Evolutionary conservation across 129 eudicot genomes (phyloP).

Genomic region (Lactuca sativa): DNA sequence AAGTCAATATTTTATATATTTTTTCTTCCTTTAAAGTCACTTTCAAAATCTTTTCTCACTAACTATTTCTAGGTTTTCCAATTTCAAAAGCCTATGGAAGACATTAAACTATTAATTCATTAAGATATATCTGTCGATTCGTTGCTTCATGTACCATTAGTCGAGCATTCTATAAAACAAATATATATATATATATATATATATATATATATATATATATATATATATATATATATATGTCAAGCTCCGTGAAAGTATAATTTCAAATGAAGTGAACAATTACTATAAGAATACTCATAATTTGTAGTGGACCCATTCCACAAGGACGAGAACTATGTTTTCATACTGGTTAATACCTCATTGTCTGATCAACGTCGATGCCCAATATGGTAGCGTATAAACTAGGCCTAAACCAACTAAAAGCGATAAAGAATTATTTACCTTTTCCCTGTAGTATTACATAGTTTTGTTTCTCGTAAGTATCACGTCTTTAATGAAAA

Average conservation of each 20-base stretch:
- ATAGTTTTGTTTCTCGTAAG: too few species aligned
- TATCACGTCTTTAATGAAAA: background rate
- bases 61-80: conserved; percentile 54
- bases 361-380: conserved; percentile 61
- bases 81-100: conserved; percentile 57
- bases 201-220: too few species aligned
- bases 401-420: conserved; percentile 70
- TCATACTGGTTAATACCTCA: conserved; percentile 61
- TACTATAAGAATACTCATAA: conserved; percentile 38
- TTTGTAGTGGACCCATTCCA: conserved; percentile 77
- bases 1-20: conserved; percentile 50
- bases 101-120: conserved; percentile 67
- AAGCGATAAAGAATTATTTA: conserved; percentile 32
- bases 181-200: too few species aligned
- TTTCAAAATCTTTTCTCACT: conserved; percentile 54
- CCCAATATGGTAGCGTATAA: conserved; percentile 60
- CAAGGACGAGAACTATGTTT: conserved; percentile 69
- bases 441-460: too few species aligned
- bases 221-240: background rate
- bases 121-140: conserved; percentile 68
- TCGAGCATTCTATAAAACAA: conserved; percentile 49
- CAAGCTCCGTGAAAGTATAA: background rate
- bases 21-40: conserved; percentile 53
- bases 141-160: conserved; percentile 75
- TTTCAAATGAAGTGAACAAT: background rate